These are phyloP conservation scores for Carex parvula DNA, from an alignment of 176 grass and related monocot genomes.

Conservation along the genomic window DNA sequence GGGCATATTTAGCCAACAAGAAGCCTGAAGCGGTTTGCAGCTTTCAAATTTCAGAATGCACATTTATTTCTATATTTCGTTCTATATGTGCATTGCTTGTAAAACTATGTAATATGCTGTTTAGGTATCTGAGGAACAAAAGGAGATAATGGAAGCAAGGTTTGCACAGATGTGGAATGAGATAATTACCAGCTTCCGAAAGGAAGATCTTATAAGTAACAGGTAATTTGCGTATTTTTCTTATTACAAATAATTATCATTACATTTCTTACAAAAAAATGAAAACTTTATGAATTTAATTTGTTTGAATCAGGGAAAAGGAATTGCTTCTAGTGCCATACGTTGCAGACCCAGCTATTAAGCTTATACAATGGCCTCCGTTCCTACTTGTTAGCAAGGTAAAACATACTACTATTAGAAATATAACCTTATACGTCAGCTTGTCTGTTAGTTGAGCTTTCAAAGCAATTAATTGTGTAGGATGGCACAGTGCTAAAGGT, in stretches of 20 bases:
- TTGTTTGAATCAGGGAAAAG: slow-evolving; percentile 60
- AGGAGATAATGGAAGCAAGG: slow-evolving; percentile 58
- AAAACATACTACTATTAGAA: slow-evolving; percentile 9
- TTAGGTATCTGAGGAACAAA: slow-evolving; percentile 49
- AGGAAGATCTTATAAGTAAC: slow-evolving; percentile 89
- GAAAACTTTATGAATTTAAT: background rate
- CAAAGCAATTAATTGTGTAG: background rate
- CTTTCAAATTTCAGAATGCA: slow-evolving; percentile 2
- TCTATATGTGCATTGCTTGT: slow-evolving; percentile 18
- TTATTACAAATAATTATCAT: background rate
- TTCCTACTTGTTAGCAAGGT: slow-evolving; percentile 98
- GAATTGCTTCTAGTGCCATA: slow-evolving; percentile 91
- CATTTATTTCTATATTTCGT: slow-evolving; percentile 16
- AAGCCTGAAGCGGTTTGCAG: slow-evolving; percentile 57
- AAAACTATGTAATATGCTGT: slow-evolving; percentile 19
- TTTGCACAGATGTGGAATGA: slow-evolving; percentile 98
- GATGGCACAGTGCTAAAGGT: background rate
- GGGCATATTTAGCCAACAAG: slow-evolving; percentile 58
- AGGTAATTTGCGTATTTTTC: slow-evolving; percentile 31
- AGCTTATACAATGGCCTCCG: slow-evolving; percentile 83
- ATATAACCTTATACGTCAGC: background rate
- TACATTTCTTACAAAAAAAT: background rate
- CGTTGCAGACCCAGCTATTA: slow-evolving; percentile 65
- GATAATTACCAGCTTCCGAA: slow-evolving; percentile 80
- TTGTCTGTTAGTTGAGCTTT: slow-evolving; percentile 6